phyloP scores from a whole-genome alignment of 306 rosid genomes.

The Morella rubra region DNA sequence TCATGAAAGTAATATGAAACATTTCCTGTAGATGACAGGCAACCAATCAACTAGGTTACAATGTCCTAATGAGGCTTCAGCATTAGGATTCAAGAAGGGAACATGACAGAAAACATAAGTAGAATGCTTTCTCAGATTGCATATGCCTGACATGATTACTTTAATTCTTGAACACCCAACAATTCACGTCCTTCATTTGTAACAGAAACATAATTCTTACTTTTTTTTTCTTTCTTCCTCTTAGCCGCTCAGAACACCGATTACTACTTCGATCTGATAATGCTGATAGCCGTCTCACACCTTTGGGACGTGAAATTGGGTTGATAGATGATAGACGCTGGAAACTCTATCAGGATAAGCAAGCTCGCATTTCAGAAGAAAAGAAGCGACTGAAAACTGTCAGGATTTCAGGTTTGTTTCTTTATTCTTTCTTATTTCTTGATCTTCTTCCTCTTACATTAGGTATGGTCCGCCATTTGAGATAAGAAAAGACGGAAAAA shows the following conservation, averaged over 20 bases:
- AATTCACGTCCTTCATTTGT: conserved; percentile 1
- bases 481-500: conserved; percentile 12
- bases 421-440: neutral
- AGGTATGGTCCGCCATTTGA: conserved; percentile 15
- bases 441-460: conserved; percentile 5
- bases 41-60: neutral
- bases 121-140: neutral
- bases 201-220: neutral
- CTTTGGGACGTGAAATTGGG: conserved; percentile 89
- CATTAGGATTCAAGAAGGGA: neutral
- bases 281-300: conserved; percentile 96
- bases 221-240: conserved; percentile 21
- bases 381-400: conserved; percentile 82
- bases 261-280: conserved; percentile 92
- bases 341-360: conserved; percentile 89
- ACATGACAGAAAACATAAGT: neutral
- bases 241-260: conserved; percentile 97
- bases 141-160: neutral
- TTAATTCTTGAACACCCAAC: neutral
- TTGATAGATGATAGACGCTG: conserved; percentile 91
- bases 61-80: neutral
- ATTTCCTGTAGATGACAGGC: neutral
- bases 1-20: neutral
- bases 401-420: conserved; percentile 66
- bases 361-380: conserved; percentile 74